Conservation (phyloP, 176 grass and related monocot species). For the Chrysopogon serrulatus region DNA sequence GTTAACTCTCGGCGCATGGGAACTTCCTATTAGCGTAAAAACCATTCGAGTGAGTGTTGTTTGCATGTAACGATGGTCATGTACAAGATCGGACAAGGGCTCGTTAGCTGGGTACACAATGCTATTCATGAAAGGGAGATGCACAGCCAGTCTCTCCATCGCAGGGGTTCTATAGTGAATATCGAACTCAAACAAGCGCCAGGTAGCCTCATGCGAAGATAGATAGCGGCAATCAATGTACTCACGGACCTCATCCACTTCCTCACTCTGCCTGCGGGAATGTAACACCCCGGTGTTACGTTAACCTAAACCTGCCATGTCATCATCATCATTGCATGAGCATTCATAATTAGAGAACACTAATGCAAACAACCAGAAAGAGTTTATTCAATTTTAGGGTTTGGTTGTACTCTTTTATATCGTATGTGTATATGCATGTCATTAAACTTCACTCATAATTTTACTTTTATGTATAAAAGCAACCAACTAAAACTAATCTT, state of each 20-base stretch:
- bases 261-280: neutral
- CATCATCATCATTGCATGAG: too few relatives aligned
- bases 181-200: neutral
- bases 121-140: constrained; percentile 1
- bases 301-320: too few relatives aligned
- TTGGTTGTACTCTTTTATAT: too few relatives aligned
- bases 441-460: too few relatives aligned
- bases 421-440: too few relatives aligned
- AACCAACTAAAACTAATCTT: too few relatives aligned
- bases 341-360: too few relatives aligned
- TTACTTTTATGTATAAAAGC: too few relatives aligned
- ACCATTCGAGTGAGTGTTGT: constrained; percentile 24
- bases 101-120: neutral
- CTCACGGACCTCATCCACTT: neutral
- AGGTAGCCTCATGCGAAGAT: neutral
- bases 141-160: constrained; percentile 15
- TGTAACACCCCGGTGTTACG: too few relatives aligned
- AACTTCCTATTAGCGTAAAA: neutral
- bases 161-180: constrained; percentile 18
- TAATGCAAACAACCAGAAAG: too few relatives aligned
- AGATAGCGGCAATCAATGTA: neutral
- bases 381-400: too few relatives aligned
- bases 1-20: neutral
- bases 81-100: neutral
- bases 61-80: neutral